A percentile compares a stretch with the other conserved stretches of the same genome.
Evolutionary conservation across 495 filamentous ascomycete genomes (phyloP).

Genomic region (Hypoxylon fuscum): DNA sequence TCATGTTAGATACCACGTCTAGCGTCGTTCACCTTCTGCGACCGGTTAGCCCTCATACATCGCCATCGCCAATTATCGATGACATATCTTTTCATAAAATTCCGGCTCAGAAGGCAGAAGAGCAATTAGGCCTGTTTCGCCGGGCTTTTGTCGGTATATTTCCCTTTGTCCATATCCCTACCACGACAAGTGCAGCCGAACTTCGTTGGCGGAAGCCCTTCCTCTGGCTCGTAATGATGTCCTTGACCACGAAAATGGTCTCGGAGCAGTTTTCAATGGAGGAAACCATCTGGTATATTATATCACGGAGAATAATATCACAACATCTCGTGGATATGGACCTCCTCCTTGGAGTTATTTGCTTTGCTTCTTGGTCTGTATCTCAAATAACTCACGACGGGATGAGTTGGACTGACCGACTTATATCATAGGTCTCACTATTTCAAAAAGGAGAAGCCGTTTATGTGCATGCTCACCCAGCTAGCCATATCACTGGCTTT

Average conservation of each 20-base stretch:
- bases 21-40: conserved; percentile 30
- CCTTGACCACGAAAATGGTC: conserved; percentile 22
- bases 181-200: conserved; percentile 32
- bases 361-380: conserved; percentile 32
- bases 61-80: conserved; percentile 12
- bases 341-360: conserved; percentile 32
- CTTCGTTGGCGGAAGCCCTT: conserved; percentile 39
- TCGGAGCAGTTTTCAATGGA: conserved; percentile 29
- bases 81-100: conserved; percentile 20
- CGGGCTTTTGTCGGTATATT: conserved; percentile 33
- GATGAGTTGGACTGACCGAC: conserved; percentile 1
- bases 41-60: conserved; percentile 5
- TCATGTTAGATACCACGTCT: conserved; percentile 28
- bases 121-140: conserved; percentile 38
- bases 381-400: background rate
- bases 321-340: conserved; percentile 33
- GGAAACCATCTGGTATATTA: conserved; percentile 29
- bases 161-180: conserved; percentile 36
- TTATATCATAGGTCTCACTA: conserved; percentile 29
- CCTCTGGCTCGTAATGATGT: conserved; percentile 42
- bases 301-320: conserved; percentile 31
- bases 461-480: conserved; percentile 36
- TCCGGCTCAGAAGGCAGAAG: conserved; percentile 19
- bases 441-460: conserved; percentile 35
- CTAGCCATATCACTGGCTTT: conserved; percentile 31